Percentiles rank a stretch among this genome's conserved stretches.
phyloP scores from a whole-genome alignment of 2,329 filamentous ascomycete genomes.

The Sporothrix dimorphospora region DNA sequence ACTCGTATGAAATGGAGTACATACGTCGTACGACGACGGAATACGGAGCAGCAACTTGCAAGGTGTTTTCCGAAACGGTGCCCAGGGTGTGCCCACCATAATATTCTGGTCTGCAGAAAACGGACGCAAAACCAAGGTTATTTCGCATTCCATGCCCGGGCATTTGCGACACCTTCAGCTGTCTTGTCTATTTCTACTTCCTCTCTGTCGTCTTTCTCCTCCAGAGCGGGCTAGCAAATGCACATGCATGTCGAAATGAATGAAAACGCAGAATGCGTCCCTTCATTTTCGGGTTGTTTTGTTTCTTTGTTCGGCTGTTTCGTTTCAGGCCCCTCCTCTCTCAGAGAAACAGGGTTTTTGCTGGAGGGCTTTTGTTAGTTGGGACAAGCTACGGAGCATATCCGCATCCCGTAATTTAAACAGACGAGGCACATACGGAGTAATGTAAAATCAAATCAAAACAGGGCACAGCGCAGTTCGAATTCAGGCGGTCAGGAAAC shows the following conservation, averaged over 20 bases:
- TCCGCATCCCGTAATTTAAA: constrained; percentile 19
- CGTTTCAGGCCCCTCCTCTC: background rate
- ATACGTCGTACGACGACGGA: background rate
- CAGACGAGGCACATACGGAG: background rate
- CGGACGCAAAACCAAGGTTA: constrained; percentile 10
- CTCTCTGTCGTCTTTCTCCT: no score
- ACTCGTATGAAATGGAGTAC: background rate
- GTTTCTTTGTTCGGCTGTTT: constrained; percentile 14
- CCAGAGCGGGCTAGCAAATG: constrained; percentile 6
- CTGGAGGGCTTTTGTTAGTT: no score
- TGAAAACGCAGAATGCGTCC: constrained; percentile 8
- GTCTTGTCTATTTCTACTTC: no score
- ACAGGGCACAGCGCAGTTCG: constrained; percentile 10
- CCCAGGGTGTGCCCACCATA: no score
- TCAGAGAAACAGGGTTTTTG: constrained; percentile 15
- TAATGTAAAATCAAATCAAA: background rate
- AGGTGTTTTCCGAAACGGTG: background rate
- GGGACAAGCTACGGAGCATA: constrained; percentile 19
- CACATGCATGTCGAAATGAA: constrained; percentile 8
- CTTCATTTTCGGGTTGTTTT: constrained; percentile 6
- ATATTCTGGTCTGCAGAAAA: no score
- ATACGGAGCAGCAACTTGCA: background rate
- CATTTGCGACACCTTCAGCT: background rate
- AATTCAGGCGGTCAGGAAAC: background rate
- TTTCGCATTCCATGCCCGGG: constrained; percentile 4